Evolutionary conservation across 1,284 basidiomycete genomes (phyloP), one percentile per base, ranked within the genome.

Genomic region (Naganishia sp.): DNA sequence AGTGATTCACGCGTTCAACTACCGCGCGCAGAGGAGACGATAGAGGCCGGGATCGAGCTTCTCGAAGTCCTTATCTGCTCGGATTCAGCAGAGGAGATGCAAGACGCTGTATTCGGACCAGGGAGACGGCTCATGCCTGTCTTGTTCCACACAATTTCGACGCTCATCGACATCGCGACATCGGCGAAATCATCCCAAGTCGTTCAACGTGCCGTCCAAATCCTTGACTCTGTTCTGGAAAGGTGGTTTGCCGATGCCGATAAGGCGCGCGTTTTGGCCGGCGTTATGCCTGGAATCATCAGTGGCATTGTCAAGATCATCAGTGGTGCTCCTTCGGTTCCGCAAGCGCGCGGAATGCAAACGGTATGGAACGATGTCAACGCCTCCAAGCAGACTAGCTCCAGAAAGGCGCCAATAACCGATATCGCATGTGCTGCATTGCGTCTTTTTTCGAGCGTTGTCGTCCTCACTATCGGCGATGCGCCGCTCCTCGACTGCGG

Each of bases 131-230:
- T 92, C 71, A 80, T 89, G 45, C 89, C 94, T 2, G 83, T 94
- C 39, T 80, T 94, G 41, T 93, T 92, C 13, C 90, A 91, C 76
- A 90, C 88, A 2, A 78, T 95, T 58, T 87, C 90, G 68, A 84
- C 87, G 2, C 81, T 93, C 11, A 81, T 94, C 55, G 77, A 76
- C 15, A 70, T 76, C 15, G 55, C 74, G 18, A 0, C 81, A 82
- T 4, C 82, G 86, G 0, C 79, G 82, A 43, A 87, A 89, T 2
- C 80, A 80, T 3, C 88, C 71, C 75, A 84, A 2, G 74, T 84
- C 10, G 80, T 94, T 31, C 90, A 92, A 73, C 81, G 82, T 0
- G 87, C 89, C 7, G 81, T 95, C 18, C 79, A 84, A n/a, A 76
- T 87, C 10, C 76, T 91, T 0, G 78, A 80, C 23, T 70, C 84